Evolutionary conservation across 331 rosid species (phyloP).

Genomic region (Quercus phellos): DNA sequence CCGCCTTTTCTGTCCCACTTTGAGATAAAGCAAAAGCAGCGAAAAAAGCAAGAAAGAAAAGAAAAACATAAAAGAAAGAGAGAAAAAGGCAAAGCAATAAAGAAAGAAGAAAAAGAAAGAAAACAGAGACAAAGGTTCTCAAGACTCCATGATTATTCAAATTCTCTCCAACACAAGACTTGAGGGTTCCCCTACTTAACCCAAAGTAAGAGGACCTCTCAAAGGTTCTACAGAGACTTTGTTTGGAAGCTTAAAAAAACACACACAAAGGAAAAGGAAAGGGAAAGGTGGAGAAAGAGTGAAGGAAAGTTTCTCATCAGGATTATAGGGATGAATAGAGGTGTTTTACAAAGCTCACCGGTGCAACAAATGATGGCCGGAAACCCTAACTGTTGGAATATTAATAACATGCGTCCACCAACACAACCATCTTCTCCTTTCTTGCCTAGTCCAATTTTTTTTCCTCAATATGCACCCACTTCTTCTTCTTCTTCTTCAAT

Average conservation of each 20-base stretch:
- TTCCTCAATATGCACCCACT: conserved; percentile 40
- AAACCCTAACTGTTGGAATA: conserved; percentile 93
- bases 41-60: conserved; percentile 12
- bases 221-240: conserved; percentile 52
- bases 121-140: conserved; percentile 53
- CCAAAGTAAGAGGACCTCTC: conserved; percentile 45
- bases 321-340: conserved; percentile 62
- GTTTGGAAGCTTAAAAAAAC: conserved; percentile 31
- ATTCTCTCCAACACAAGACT: conserved; percentile 50
- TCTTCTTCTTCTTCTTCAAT: conserved; percentile 28
- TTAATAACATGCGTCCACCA: conserved; percentile 59
- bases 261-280: background rate
- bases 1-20: conserved; percentile 78
- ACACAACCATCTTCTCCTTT: conserved; percentile 48
- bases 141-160: conserved; percentile 76
- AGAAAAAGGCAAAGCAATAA: conserved; percentile 45
- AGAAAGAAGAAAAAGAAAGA: conserved; percentile 31
- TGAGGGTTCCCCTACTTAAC: conserved; percentile 43
- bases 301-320: background rate
- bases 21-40: conserved; percentile 84
- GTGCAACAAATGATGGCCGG: conserved; percentile 93
- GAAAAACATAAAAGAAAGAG: conserved; percentile 15
- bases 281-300: conserved; percentile 6
- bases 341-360: conserved; percentile 69
- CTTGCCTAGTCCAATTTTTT: conserved; percentile 41